phyloP scores from a whole-genome alignment of 306 rosid genomes.

The Vachellia collinsii region DNA sequence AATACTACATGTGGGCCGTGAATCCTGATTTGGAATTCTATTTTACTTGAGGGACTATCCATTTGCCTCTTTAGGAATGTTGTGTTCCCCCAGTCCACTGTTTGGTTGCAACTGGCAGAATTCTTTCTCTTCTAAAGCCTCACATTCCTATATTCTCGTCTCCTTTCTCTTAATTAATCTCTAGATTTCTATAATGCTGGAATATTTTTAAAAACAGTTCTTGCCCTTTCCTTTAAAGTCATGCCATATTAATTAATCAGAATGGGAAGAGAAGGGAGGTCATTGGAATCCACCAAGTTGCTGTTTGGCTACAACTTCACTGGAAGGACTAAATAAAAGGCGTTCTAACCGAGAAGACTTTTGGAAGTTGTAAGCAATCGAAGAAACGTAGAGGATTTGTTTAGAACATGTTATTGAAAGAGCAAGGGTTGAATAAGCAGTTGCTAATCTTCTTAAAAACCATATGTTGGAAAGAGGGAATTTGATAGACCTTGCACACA shows the following conservation, averaged over 20 bases:
- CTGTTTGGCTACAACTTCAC: background rate
- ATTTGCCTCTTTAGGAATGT: constrained; percentile 30
- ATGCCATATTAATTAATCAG: background rate
- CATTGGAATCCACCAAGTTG: background rate
- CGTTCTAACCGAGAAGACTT: background rate
- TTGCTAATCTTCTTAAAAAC: background rate
- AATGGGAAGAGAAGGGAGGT: background rate
- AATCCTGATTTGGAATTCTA: constrained; percentile 40
- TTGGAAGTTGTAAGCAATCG: background rate
- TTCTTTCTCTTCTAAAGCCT: background rate
- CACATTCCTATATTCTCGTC: background rate
- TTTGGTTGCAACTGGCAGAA: background rate
- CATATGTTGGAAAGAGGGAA: background rate
- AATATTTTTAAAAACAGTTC: no score
- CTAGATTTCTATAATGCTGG: no score
- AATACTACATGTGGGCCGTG: constrained; percentile 40
- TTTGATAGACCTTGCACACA: background rate
- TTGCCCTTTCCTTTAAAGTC: background rate
- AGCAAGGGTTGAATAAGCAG: background rate
- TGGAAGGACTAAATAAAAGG: background rate
- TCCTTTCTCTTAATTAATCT: no score
- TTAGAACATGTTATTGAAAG: background rate
- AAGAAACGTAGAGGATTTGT: background rate
- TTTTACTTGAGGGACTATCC: constrained; percentile 32
- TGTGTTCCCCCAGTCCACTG: background rate